Percentiles rank a stretch among this genome's conserved stretches.
phyloP scores from a whole-genome alignment of 208 protist species.

The Trypanosomatidae sp. region DNA sequence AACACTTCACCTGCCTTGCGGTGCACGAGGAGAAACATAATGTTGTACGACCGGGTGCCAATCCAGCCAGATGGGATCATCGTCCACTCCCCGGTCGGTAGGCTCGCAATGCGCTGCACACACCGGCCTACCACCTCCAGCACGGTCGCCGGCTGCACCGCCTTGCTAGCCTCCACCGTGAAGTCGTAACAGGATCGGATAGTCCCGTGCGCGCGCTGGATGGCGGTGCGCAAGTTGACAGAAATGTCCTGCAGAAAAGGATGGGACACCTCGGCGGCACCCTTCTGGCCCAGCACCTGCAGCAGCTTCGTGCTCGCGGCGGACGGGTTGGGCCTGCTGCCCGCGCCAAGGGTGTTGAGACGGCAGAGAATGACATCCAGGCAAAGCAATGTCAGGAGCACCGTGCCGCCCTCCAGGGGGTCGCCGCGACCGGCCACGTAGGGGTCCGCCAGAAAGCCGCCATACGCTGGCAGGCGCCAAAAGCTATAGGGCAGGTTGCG shows the following conservation, averaged over 20 bases:
- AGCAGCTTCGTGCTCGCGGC: slow-evolving; percentile 25
- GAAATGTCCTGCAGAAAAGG: slow-evolving; percentile 33
- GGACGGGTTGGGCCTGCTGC: slow-evolving; percentile 6
- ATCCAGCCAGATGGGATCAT: slow-evolving; percentile 60
- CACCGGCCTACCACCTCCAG: slow-evolving; percentile 28
- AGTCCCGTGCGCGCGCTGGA: slow-evolving; percentile 42
- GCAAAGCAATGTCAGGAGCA: slow-evolving; percentile 34
- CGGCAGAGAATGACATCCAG: slow-evolving; percentile 53
- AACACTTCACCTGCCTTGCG: slow-evolving; percentile 24
- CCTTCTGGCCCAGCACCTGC: slow-evolving; percentile 26
- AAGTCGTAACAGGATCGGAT: slow-evolving; percentile 46
- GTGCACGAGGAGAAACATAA: slow-evolving; percentile 56
- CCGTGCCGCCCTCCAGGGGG: slow-evolving; percentile 46
- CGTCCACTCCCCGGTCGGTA: slow-evolving; percentile 52
- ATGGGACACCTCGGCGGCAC: slow-evolving; percentile 28
- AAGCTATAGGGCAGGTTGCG: slow-evolving; percentile 38
- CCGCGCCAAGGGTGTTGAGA: slow-evolving; percentile 42
- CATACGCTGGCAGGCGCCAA: slow-evolving; percentile 56
- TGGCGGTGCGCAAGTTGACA: slow-evolving; percentile 28
- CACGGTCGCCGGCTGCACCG: slow-evolving; percentile 32
- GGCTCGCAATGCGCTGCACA: slow-evolving; percentile 26
- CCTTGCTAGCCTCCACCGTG: slow-evolving; percentile 24
- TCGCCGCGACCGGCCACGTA: slow-evolving; percentile 49
- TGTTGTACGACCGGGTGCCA: slow-evolving; percentile 30
- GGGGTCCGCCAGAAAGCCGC: slow-evolving; percentile 61